Evolutionary conservation across 225 moss, liverwort and hornwort genomes (phyloP), one percentile per base, ranked within the genome.

Genomic region (Physcomitrium patens): DNA sequence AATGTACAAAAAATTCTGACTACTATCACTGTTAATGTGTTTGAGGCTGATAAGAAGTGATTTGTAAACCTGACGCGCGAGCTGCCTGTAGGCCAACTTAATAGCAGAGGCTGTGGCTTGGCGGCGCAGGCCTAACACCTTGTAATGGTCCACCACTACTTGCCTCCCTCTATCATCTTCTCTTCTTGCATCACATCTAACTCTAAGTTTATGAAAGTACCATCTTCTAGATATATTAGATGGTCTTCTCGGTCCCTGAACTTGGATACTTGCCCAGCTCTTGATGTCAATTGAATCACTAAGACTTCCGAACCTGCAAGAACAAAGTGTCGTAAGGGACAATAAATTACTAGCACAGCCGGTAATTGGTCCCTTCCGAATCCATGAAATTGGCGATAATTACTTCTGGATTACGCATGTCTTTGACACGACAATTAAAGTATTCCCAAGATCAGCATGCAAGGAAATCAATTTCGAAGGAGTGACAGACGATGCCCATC

Each of bases 1-100:
- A 63, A 22, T 67, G 67, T 9, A 67, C 67, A 49, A 68, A 26
- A 53, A 23, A 23, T 48, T 57, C n/a, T 23, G 16, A 31, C 10
- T 4, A 31, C 28, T 7, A 47, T 37, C 24, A 58, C 58, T 37
- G 9, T 50, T 19, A 28, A 72, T 37, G 19, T 18, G 23, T 55
- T 45, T 63, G 47, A 20, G 54, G 71, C 31, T 3, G 23, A 63
- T 17, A 70, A 65, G 54, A 52, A 60, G 50, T 42, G 23, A 22
- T 26, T 69, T 73, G 49, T 62, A 27, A 74, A 87, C 87, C 87
- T 87, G 87, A 19, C 86, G 89, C 41, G 89, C 89, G 57, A 86
- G 89, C 72, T 84, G 84, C 66, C 89, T 83, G 63, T 84, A 89
- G 47, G 89, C 89, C 73, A 76, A 70, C 72, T 86, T 89, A 52